These are phyloP conservation scores for Davidsoniella virescens DNA, from an alignment of 2,329 filamentous ascomycete genomes.

Conservation along the genomic window DNA sequence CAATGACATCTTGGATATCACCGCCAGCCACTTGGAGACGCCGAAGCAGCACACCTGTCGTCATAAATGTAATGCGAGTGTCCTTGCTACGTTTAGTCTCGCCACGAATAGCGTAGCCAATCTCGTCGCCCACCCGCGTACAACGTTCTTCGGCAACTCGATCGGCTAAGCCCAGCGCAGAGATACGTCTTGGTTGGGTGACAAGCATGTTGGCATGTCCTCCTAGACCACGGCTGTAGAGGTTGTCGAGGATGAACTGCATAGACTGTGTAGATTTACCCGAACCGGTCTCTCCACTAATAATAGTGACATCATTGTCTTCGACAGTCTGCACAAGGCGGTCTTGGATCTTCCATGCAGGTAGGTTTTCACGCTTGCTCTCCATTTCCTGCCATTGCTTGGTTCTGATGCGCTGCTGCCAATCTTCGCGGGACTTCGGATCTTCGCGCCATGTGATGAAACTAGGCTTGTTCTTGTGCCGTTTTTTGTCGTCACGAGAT, in stretches of 20 bases:
- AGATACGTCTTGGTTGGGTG: conserved; percentile 88
- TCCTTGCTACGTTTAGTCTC: conserved; percentile 59
- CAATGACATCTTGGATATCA: conserved; percentile 59
- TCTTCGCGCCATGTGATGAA: conserved; percentile 21
- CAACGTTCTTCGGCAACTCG: conserved; percentile 88
- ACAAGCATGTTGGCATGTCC: conserved; percentile 77
- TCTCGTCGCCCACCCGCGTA: conserved; percentile 63
- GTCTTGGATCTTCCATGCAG: conserved; percentile 74
- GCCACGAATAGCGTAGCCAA: conserved; percentile 82
- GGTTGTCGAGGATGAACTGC: conserved; percentile 85
- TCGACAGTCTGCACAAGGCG: conserved; percentile 61
- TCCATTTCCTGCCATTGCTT: conserved; percentile 57
- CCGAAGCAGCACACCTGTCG: conserved; percentile 79
- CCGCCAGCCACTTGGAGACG: conserved; percentile 46
- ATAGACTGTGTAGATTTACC: conserved; percentile 55
- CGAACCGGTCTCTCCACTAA: conserved; percentile 16
- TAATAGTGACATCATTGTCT: conserved; percentile 71
- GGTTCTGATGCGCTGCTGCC: conserved; percentile 43
- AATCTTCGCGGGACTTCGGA: conserved; percentile 44
- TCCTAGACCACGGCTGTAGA: conserved; percentile 63
- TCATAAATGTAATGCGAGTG: conserved; percentile 90
- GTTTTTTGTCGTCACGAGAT: conserved; percentile 17
- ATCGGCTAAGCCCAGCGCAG: conserved; percentile 82
- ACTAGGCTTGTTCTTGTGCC: conserved; percentile 7
- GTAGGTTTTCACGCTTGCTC: conserved; percentile 52